These are phyloP conservation scores for Cicer bijugum DNA, from an alignment of 306 rosid genomes.

Conservation along the genomic window DNA sequence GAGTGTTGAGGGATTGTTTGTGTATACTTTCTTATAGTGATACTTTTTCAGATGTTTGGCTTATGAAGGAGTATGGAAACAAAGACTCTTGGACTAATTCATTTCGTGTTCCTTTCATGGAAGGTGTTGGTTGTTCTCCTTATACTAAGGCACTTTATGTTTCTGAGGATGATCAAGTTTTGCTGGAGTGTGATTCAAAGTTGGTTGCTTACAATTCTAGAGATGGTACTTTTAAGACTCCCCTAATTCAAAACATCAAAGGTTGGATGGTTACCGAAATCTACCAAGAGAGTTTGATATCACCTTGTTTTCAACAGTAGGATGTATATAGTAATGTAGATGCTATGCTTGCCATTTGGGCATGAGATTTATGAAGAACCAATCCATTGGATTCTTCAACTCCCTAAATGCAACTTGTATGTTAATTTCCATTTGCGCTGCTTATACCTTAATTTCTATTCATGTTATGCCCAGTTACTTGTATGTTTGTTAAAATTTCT, in stretches of 20 bases:
- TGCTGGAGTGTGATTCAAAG: background rate
- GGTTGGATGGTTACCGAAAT: background rate
- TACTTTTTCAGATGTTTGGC: constrained; percentile 38
- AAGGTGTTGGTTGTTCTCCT: background rate
- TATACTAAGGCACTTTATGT: background rate
- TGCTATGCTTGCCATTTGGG: background rate
- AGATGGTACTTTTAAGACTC: background rate
- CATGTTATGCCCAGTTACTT: background rate
- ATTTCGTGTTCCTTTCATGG: background rate
- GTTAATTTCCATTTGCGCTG: background rate
- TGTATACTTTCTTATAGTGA: background rate
- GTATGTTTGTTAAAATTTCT: background rate
- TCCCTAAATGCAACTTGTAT: background rate
- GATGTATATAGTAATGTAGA: background rate
- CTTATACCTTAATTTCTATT: background rate
- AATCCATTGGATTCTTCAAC: background rate
- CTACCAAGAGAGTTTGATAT: constrained; percentile 49
- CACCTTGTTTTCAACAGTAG: constrained; percentile 39
- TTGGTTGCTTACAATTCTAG: constrained; percentile 39
- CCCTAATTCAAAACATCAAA: background rate
- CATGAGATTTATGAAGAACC: background rate
- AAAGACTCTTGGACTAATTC: constrained; percentile 50
- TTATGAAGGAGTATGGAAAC: constrained; percentile 52
- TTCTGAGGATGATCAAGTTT: constrained; percentile 44
- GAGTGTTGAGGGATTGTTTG: constrained; percentile 40